A percentile compares a stretch with the other conserved stretches of the same genome.
Conservation (phyloP, 139 green algal genomes). For the Micractinium conductrix region DNA sequence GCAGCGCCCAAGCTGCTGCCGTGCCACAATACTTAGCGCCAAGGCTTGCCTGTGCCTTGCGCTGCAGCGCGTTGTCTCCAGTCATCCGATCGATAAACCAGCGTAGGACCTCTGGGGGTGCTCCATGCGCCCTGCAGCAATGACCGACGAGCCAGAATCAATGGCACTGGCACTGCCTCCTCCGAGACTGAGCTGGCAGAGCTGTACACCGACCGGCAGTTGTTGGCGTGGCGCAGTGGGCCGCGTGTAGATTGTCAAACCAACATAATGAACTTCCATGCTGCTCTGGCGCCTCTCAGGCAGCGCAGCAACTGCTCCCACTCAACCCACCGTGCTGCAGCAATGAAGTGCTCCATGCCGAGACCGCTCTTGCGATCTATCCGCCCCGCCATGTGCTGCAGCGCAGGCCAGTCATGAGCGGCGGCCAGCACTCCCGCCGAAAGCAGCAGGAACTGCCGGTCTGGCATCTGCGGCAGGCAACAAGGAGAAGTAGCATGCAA, state of each 20-base stretch:
- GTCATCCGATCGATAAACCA: conserved; percentile 37
- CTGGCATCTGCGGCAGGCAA: conserved; percentile 15
- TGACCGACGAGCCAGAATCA: no score
- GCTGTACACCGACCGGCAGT: no score
- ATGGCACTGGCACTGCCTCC: no score
- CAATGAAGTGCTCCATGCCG: conserved; percentile 44
- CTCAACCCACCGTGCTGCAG: background rate
- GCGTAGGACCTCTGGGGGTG: conserved; percentile 27
- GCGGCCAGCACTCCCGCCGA: background rate
- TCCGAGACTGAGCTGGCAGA: no score
- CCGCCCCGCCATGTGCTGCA: conserved; percentile 41
- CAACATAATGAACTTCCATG: no score
- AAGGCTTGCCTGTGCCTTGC: conserved; percentile 38
- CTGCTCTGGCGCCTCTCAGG: no score
- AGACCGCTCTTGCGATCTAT: conserved; percentile 20
- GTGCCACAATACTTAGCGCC: no score
- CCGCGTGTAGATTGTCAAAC: no score
- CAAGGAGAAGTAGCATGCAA: no score
- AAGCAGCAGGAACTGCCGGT: conserved; percentile 39
- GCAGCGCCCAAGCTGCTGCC: no score
- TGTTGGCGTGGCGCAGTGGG: no score
- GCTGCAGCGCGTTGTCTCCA: conserved; percentile 5
- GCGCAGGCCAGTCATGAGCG: conserved; percentile 39
- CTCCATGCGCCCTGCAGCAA: conserved; percentile 34
- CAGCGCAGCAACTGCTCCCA: no score